These are phyloP conservation scores for Houttuynia cordata DNA, from an alignment of 164 flowering plant genomes.

Conservation along the genomic window DNA sequence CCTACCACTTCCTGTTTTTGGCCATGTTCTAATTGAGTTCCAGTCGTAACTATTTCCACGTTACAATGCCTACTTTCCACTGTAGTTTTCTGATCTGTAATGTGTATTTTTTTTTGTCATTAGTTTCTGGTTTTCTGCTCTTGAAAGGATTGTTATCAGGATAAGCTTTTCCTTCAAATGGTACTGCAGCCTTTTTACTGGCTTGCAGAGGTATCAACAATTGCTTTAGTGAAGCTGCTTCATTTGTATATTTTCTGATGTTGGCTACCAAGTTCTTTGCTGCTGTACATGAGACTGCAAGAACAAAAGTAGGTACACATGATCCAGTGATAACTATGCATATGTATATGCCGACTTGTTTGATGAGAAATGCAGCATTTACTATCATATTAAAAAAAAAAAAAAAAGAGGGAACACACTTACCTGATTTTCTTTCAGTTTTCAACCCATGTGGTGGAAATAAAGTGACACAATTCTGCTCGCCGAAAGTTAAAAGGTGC, in stretches of 20 bases:
- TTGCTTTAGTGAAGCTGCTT: constrained; percentile 34
- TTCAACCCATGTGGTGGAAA: constrained; percentile 19
- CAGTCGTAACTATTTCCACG: neutral
- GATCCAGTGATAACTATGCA: too few relatives aligned
- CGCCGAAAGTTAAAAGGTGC: constrained; percentile 8
- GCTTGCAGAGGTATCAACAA: constrained; percentile 15
- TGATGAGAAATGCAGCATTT: too few relatives aligned
- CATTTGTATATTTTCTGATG: constrained; percentile 21
- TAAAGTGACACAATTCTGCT: constrained; percentile 30
- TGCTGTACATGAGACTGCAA: neutral
- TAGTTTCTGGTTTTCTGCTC: constrained; percentile 26
- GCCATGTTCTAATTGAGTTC: constrained; percentile 8
- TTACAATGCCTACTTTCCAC: neutral
- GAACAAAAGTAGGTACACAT: neutral
- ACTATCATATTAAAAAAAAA: too few relatives aligned
- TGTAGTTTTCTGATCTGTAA: neutral
- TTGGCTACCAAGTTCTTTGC: constrained; percentile 13
- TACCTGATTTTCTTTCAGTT: constrained; percentile 22
- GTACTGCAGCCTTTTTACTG: neutral
- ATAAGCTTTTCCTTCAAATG: constrained; percentile 6
- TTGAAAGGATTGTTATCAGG: constrained; percentile 68
- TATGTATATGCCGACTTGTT: too few relatives aligned
- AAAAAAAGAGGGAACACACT: constrained; percentile 1
- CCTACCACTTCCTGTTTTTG: neutral
- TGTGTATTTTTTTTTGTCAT: neutral